Base-by-base conservation (phyloP, 2,329 filamentous ascomycete species). In the Exophiala calicioides region DNA sequence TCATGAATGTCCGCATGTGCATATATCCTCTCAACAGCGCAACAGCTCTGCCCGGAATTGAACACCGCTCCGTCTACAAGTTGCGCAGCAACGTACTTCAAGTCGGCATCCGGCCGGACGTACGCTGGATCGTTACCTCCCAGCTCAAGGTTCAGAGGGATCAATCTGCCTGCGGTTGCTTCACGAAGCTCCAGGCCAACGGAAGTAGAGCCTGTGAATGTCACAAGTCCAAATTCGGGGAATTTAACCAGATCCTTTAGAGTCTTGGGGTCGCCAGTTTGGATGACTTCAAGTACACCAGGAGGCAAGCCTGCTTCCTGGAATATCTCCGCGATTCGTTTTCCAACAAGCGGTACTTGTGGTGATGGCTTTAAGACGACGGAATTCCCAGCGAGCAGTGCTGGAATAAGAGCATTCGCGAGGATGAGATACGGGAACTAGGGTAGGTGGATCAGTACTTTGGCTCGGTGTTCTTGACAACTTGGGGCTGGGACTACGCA, bases 31-130 rank as follows among this genome's bases (percentile, higher is more conserved):
- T 96, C 90, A 36, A 95, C 75, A 20, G 88, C 86, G 69, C 90
- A 95, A 74, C 90, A 96, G 64, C 88, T 94, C 73, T 96, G 90
- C 9, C 90, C 90, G 30, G 90, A 95, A 73, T 95, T 96, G 76
- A 95, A 96, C 34, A 96, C 74, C 5, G 88, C 84, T 16, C 90
- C 90, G 57, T 95, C 90, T 8, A 95, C 90, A 60, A 95, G 89
- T 68, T 95, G 88, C 57, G 86, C 89, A 0, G 90, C 90, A 0
- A 85, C 90, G 86, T 89, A 95, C 44, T 81, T 81, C 41, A 95
- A 68, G 62, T 95, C 88, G 1, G 91, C 88, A 58, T 95, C 90
- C 4, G 74, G 74, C 47, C 90, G 78, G 43, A 96, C 78, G 61
- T 95, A 95, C 12, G 90, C 90, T 3, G 90, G 86, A 62, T 95